Evolutionary conservation across 129 eudicot genomes (phyloP).

Genomic region (Helichrysum umbraculigerum): DNA sequence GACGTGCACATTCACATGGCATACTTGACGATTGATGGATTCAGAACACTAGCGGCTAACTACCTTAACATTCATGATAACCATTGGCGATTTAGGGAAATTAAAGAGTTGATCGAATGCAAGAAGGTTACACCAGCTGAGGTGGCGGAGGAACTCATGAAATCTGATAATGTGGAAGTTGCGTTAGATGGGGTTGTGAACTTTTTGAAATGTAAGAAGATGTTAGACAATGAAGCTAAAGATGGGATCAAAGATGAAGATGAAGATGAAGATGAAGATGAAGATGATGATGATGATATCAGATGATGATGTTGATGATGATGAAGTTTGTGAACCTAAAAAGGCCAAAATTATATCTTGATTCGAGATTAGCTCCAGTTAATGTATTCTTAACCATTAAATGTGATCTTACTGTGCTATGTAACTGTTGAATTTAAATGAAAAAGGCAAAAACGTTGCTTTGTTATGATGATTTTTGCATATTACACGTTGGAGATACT

Average conservation of each 20-base stretch:
- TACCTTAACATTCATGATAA: slow-evolving; percentile 44
- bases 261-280: too few species aligned
- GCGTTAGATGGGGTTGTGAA: slow-evolving; percentile 41
- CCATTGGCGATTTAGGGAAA: slow-evolving; percentile 43
- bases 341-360: not conserved
- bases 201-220: not conserved
- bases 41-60: slow-evolving; percentile 53
- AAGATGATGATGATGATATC: not conserved
- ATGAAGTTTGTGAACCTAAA: not conserved
- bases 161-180: slow-evolving; percentile 46
- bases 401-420: not conserved
- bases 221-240: not conserved
- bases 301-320: too few species aligned
- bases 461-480: too few species aligned
- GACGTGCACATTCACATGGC: slow-evolving; percentile 85
- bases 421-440: not conserved
- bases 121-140: slow-evolving; percentile 65
- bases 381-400: not conserved
- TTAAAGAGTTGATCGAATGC: slow-evolving; percentile 42
- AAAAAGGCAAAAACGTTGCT: too few species aligned
- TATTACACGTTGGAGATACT: too few species aligned
- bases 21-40: slow-evolving; percentile 51
- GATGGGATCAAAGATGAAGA: not conserved
- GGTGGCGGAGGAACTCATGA: slow-evolving; percentile 73
- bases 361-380: not conserved